These are phyloP conservation scores for Stagonosporopsis rhizophila DNA, from an alignment of 2,329 filamentous ascomycete genomes.

Conservation along the genomic window DNA sequence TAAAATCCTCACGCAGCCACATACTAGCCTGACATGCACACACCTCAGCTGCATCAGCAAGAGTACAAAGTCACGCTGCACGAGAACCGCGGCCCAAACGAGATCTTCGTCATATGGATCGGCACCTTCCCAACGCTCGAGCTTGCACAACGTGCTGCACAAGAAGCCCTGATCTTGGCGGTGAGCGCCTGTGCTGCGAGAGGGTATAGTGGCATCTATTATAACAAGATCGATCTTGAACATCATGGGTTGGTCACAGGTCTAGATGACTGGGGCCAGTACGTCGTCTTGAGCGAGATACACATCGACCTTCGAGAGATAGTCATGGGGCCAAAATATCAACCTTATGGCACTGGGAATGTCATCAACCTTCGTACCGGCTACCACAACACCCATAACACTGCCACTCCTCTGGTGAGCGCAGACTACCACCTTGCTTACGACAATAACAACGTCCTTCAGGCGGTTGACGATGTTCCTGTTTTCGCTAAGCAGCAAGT, in stretches of 20 bases:
- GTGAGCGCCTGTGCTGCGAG: background rate
- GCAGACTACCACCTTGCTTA: background rate
- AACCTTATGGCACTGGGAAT: background rate
- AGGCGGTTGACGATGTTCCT: background rate
- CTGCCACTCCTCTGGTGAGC: background rate
- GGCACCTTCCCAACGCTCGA: background rate
- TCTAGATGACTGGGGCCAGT: background rate
- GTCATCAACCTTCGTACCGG: background rate
- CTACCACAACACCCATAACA: background rate
- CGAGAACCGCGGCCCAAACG: background rate
- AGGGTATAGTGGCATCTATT: background rate
- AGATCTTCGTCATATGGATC: background rate
- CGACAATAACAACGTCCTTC: no score
- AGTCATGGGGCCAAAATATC: background rate
- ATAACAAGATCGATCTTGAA: background rate
- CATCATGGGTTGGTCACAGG: background rate
- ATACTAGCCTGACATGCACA: background rate
- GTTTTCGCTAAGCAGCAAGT: background rate
- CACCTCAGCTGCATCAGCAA: background rate
- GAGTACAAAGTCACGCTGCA: slow-evolving; percentile 3
- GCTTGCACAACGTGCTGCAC: background rate
- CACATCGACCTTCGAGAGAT: background rate
- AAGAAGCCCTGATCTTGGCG: background rate
- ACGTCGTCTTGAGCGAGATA: background rate
- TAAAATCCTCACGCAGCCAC: background rate